A percentile compares a stretch with the other conserved stretches of the same genome.
phyloP scores from a whole-genome alignment of 352 stramenopile genomes.

The Phytophthora pistaciae region DNA sequence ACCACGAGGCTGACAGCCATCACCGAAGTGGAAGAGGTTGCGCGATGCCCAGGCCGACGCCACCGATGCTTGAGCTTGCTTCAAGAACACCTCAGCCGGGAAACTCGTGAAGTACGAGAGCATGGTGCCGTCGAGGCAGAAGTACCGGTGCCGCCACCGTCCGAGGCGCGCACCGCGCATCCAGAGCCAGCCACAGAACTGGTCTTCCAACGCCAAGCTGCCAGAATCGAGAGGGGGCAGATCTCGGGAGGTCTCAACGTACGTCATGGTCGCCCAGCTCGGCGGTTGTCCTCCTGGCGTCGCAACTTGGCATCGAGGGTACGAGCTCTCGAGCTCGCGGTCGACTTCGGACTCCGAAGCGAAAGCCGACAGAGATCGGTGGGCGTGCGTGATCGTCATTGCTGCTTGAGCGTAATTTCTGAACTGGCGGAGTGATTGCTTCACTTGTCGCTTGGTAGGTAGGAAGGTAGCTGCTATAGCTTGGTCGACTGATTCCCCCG shows the following conservation, averaged over 20 bases:
- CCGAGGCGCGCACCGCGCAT: conserved; percentile 70
- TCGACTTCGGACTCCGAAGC: conserved; percentile 25
- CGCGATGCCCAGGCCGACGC: conserved; percentile 36
- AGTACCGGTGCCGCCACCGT: conserved; percentile 80
- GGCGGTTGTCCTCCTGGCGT: conserved; percentile 17
- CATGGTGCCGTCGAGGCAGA: conserved; percentile 74
- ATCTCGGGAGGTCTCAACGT: conserved; percentile 39
- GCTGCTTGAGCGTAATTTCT: background rate
- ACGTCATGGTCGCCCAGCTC: conserved; percentile 45
- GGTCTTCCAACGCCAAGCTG: conserved; percentile 61
- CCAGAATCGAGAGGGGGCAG: conserved; percentile 54
- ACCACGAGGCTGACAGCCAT: conserved; percentile 63
- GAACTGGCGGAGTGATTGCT: background rate
- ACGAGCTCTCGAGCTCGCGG: conserved; percentile 29
- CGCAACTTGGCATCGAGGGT: conserved; percentile 27
- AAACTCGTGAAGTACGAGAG: conserved; percentile 80
- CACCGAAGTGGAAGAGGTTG: conserved; percentile 53
- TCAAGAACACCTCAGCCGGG: conserved; percentile 77
- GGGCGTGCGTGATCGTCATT: conserved; percentile 8
- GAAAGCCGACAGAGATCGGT: conserved; percentile 24
- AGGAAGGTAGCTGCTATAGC: conserved; percentile 20
- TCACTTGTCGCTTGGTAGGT: background rate
- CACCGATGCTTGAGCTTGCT: conserved; percentile 48
- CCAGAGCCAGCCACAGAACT: conserved; percentile 87
- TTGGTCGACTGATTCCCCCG: conserved; percentile 7